Evolutionary conservation across 2,329 filamentous ascomycete species (phyloP).

Genomic region (Fusarium chaquense): DNA sequence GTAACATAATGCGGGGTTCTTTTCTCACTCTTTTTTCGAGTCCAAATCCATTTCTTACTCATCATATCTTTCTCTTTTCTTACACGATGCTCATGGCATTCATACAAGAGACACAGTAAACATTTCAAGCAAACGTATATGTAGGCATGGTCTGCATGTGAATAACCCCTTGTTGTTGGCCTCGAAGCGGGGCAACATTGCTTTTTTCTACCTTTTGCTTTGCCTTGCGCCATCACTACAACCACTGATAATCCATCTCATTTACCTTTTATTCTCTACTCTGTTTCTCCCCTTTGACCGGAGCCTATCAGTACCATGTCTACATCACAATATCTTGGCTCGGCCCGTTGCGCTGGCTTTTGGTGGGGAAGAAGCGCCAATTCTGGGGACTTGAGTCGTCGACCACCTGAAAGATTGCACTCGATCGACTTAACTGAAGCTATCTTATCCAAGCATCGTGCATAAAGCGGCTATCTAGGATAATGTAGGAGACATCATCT

Average conservation of each 20-base stretch:
- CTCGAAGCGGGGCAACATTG: conserved; percentile 20
- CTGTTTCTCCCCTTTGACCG: neutral
- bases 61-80: neutral
- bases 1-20: neutral
- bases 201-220: neutral
- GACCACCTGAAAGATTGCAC: neutral
- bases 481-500: neutral
- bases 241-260: neutral
- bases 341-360: neutral
- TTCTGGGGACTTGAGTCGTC: neutral
- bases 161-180: conserved; percentile 5
- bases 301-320: neutral
- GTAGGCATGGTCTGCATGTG: neutral
- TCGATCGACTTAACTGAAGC: neutral
- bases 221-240: neutral
- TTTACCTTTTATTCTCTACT: neutral
- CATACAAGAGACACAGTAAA: neutral
- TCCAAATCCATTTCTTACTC: neutral
- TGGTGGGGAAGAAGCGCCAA: neutral
- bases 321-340: neutral
- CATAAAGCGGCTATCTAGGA: conserved; percentile 6
- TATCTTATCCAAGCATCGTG: neutral
- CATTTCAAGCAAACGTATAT: neutral
- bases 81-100: neutral
- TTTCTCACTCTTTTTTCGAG: neutral